Evolutionary conservation across 345 rosid genomes (phyloP).

Genomic region (Erucastrum elatum): DNA sequence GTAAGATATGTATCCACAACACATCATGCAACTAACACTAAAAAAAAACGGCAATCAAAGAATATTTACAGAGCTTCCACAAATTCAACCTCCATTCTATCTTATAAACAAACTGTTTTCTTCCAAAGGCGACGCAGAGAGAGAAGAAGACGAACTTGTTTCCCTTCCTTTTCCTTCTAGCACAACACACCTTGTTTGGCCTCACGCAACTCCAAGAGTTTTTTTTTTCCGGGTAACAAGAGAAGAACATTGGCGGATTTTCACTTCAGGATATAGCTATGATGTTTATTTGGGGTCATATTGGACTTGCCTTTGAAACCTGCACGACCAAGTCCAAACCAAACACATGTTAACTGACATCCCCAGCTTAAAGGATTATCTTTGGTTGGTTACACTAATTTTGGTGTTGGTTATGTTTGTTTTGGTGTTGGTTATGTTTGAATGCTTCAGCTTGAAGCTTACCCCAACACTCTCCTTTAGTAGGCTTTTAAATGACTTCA

Average conservation of each 20-base stretch:
- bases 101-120: conserved; percentile 30
- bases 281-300: conserved; percentile 17
- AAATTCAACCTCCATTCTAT: conserved; percentile 26
- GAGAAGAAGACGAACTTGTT: not conserved
- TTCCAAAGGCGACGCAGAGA: conserved; percentile 5
- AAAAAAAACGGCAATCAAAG: conserved; percentile 4
- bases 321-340: conserved; percentile 15
- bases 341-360: not conserved
- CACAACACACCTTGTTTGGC: not conserved
- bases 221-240: not conserved
- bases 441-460: not conserved
- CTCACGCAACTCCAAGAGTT: not conserved
- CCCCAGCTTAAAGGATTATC: not conserved
- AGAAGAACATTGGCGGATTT: not conserved
- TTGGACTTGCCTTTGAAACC: conserved; percentile 44
- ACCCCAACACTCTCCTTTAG: not conserved
- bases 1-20: conserved; percentile 6
- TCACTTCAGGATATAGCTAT: not conserved
- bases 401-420: not conserved
- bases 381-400: not conserved
- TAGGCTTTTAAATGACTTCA: not conserved
- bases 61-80: conserved; percentile 34
- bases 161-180: conserved; percentile 20
- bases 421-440: not conserved
- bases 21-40: conserved; percentile 5